A percentile compares a stretch with the other conserved stretches of the same genome.
Evolutionary conservation across 768 basidiomycete genomes (phyloP).

Genomic region (Cystofilobasidium bisporidii): DNA sequence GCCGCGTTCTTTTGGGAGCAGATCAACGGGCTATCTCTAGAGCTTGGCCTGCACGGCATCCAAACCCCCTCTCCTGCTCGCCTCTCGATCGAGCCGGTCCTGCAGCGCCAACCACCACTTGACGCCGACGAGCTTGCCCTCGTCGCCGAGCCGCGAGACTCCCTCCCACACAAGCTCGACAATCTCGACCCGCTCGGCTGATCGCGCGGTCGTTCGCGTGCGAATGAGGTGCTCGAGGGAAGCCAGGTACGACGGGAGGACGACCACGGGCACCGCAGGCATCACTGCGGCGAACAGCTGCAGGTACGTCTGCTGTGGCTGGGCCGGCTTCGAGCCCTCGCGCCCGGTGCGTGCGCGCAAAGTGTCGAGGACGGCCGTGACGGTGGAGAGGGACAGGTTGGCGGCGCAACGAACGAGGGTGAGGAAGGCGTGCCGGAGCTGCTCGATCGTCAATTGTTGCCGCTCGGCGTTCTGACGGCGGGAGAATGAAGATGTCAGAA

Average conservation of each 20-base stretch:
- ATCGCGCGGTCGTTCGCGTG: not conserved
- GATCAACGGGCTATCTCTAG: too few relatives aligned
- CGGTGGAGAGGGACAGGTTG: not conserved
- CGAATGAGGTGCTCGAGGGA: constrained; percentile 12
- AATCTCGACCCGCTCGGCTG: not conserved
- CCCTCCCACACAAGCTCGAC: constrained; percentile 12
- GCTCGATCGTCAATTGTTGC: constrained; percentile 65
- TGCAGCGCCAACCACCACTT: constrained; percentile 12
- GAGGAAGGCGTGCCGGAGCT: constrained; percentile 48
- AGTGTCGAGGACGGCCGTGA: not conserved
- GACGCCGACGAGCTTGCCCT: constrained; percentile 7
- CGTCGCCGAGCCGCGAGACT: not conserved
- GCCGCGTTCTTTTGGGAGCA: too few relatives aligned
- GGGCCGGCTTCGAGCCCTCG: too few relatives aligned
- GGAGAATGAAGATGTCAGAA: constrained; percentile 5
- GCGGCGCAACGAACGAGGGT: not conserved
- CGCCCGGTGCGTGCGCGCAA: too few relatives aligned
- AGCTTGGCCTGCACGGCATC: too few relatives aligned
- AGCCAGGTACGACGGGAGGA: constrained; percentile 7
- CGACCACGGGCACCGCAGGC: constrained; percentile 2
- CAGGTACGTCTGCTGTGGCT: not conserved
- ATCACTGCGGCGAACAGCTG: constrained; percentile 1
- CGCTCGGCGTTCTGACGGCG: constrained; percentile 57
- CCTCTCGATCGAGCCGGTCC: constrained; percentile 4
- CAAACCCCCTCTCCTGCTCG: too few relatives aligned